Base-by-base conservation (phyloP, 2,329 filamentous ascomycete species). In the Basipetospora chlamydospora region DNA sequence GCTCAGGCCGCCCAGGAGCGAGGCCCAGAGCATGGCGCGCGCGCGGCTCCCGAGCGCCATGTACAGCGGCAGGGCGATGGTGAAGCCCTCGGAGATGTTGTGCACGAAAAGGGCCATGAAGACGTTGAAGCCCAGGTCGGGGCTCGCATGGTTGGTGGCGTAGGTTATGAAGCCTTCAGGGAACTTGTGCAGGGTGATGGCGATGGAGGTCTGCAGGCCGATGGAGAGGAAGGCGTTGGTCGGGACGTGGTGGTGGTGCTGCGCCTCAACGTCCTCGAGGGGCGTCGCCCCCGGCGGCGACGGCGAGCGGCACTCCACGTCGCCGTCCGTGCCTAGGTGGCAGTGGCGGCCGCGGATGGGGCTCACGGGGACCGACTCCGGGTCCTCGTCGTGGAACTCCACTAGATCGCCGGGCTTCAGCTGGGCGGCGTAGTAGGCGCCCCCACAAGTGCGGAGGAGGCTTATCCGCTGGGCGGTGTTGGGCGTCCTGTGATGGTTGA, bases 61-160 rank as follows among this genome's bases (percentile, higher is more conserved):
- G 57, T 93, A 98, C 0, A 98, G 66, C 0, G 90, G 90, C 1
- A 98, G 62, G 0, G 86, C 85, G 70, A 98, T 80, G 42, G 87
- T 84, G 53, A 96, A 96, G 2, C 90, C 90, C 60, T 98, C 90
- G 20, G 85, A 87, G 49, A 98, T 93, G 60, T 96, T 98, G 67
- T 98, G 90, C 41, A 98, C 88, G 52, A 94, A 94, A 6, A 98
- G 70, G 1, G 90, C 88, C 56, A 96, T 73, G 60, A 98, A 98
- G 38, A 98, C 85, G 36, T 83, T 81, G 56, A 94, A 76, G 15
- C 90, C 90, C 0, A 98, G 73, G 0, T 71, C 66, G 0, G 90
- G 87, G 53, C 87, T 96, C 10, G 86, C 88, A 53, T 98, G 90
- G 57, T 96, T 98, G 8, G 90, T 95, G 8, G 90, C 88, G 54